Evolutionary conservation across 2,329 filamentous ascomycete species (phyloP), one percentile per base, ranked within the genome.

Genomic region (Trichophyton verrucosum): DNA sequence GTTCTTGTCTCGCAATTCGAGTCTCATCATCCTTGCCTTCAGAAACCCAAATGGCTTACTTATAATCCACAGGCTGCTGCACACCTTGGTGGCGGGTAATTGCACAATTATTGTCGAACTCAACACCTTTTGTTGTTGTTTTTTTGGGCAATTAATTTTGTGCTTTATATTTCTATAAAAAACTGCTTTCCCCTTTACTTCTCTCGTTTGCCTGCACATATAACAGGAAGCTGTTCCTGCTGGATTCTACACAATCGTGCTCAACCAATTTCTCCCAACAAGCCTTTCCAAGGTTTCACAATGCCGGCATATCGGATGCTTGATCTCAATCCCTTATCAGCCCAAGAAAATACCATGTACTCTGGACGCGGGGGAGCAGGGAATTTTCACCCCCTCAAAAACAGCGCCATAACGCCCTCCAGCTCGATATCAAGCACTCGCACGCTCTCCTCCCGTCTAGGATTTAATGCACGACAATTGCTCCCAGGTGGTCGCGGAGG

Each of bases 311-410:
- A 42, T 24, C 55, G 33, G 20, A 57, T 15, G 20, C 36, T 57
- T 57, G 55, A 57, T 27, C 44, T 44, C 44, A 36, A 59, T 49
- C 57, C 57, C 44, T 59, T 81, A 71, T 82, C 86, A 70, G 82
- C 83, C 64, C 82, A 85, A 73, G 83, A 82, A 20, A 80, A 82
- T 60, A 76, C 82, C 66, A 76, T 78, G 60, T 59, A 59, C 24
- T 47, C 57, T 22, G 59, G 46, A 6, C 59, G 59, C 17, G 82
- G 83, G 65, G 82, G 82, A 58, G 81, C 81, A 22, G 82, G 82
- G 68, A 85, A 85, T 70, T 74, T 79, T 66, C 77, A 78, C 66
- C 79, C 75, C 65, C 76, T 82, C 69, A 78, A 78, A 70, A 49
- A 7, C 27, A 40, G n/a, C 44, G 36, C 40, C 36, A 46, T 46